These are phyloP conservation scores for Magnolia officinalis DNA, from an alignment of 164 flowering plant species.

Conservation along the genomic window DNA sequence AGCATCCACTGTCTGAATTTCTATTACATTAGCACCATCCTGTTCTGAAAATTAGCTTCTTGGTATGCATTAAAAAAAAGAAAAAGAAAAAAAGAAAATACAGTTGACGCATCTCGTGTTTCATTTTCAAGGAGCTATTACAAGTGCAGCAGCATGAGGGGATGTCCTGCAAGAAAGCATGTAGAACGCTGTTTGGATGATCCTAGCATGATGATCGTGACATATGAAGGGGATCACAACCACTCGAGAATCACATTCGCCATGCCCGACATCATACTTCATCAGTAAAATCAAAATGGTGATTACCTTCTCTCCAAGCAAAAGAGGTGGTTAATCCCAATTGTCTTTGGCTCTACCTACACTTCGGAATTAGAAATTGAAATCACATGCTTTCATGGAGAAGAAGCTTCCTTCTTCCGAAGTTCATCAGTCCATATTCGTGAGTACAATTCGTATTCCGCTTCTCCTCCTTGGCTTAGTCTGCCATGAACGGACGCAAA, in stretches of 20 bases:
- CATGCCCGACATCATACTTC: constrained; percentile 10
- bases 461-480: not conserved
- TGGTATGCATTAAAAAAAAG: not conserved
- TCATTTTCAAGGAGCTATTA: constrained; percentile 32
- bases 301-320: not conserved
- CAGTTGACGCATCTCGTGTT: not conserved
- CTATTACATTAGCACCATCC: no score
- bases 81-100: no score
- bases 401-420: not conserved
- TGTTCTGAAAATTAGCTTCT: not conserved
- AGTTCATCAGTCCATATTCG: not conserved
- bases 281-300: constrained; percentile 1
- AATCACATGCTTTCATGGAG: not conserved
- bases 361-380: not conserved
- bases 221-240: constrained; percentile 40
- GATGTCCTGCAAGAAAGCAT: constrained; percentile 48
- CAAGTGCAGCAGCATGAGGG: constrained; percentile 41
- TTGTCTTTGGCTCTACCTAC: not conserved
- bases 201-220: constrained; percentile 33
- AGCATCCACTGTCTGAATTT: not conserved
- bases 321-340: not conserved
- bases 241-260: constrained; percentile 29
- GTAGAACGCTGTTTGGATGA: constrained; percentile 37
- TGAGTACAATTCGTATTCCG: not conserved
- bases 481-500: not conserved